Evolutionary conservation across 495 filamentous ascomycete genomes (phyloP), one percentile per base, ranked within the genome.

Genomic region (Recurvomyces mirabilis): DNA sequence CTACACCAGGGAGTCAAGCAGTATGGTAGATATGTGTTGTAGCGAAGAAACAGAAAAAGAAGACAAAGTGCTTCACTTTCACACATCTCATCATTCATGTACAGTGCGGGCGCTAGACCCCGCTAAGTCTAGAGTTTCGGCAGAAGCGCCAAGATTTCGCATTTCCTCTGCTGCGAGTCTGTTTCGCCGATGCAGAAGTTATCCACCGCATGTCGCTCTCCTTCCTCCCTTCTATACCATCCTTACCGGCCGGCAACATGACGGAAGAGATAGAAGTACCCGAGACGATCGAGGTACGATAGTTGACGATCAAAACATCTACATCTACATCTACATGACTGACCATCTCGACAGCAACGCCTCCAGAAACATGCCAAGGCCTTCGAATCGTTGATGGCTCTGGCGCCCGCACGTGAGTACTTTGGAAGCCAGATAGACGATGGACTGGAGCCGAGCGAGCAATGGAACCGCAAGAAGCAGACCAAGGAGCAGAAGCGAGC

Each of bases 391-490:
- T 65, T 98, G 14, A 71, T 98, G 49, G 89, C 87, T 20, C 69
- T 98, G 36, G 94, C 94, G 56, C 91, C 91, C 21, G 88, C 86
- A 17, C 88, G 89, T 62, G 77, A 82, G 54, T 94, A 94, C 65
- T 94, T 91, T 59, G 84, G 51, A 40, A 49, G 46, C 23, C 52
- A 43, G 23, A 46, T 49, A 12, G 47, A 25, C 12, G 51, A 54
- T 22, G 51, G 31, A 13, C 32, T 41, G 6, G 51, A 54, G 13
- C 51, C 51, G 10, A 46, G 64, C 56, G 61, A 61, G 33, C 62
- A 66, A 58, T 65, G 62, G 62, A 53, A 53, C 31, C 59, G 59
- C 40, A 65, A 62, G 47, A 66, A 66, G 55, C 70, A 71, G 64
- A 65, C 64, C 30, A 56, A 57, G 48, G 55, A 62, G 30, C 33